These are phyloP conservation scores for Elongisporangium anandrum DNA, from an alignment of 352 stramenopile species.

Conservation along the genomic window DNA sequence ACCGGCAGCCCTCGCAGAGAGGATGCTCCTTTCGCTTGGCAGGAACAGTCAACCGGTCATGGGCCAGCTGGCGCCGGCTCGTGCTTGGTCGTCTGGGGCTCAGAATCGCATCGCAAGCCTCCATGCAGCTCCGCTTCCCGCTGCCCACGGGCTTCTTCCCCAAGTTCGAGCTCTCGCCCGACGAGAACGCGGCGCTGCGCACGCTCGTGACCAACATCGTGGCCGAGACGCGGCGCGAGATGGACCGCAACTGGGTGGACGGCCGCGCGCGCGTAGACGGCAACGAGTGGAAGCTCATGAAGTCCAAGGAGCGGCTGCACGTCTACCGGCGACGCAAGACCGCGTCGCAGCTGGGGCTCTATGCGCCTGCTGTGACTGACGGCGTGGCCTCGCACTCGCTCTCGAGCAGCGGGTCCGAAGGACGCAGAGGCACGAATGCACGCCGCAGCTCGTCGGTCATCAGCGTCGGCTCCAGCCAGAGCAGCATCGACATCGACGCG, in stretches of 20 bases:
- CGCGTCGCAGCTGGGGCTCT: slow-evolving; percentile 33
- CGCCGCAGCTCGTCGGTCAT: slow-evolving; percentile 8
- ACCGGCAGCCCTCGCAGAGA: background rate
- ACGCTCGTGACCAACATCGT: slow-evolving; percentile 60
- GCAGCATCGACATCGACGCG: slow-evolving; percentile 14
- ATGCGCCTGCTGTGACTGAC: slow-evolving; percentile 13
- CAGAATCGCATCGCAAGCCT: background rate
- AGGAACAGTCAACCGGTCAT: background rate
- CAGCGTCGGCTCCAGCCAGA: slow-evolving; percentile 8
- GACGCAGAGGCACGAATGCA: background rate
- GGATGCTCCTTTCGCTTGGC: background rate
- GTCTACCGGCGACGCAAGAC: slow-evolving; percentile 46
- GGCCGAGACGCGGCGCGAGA: slow-evolving; percentile 50
- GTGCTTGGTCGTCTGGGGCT: background rate
- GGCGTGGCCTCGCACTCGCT: slow-evolving; percentile 4
- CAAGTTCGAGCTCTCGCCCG: slow-evolving; percentile 58
- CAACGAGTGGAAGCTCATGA: slow-evolving; percentile 62
- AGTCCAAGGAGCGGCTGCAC: slow-evolving; percentile 63
- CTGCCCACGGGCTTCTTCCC: slow-evolving; percentile 64
- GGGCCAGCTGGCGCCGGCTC: background rate
- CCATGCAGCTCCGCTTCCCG: slow-evolving; percentile 71
- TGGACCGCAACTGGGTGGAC: slow-evolving; percentile 50
- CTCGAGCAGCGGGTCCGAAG: background rate
- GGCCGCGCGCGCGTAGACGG: slow-evolving; percentile 51
- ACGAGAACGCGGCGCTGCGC: slow-evolving; percentile 49